Base-by-base conservation (phyloP, 148 eudicot species). In the Fagopyrum homotropicum region DNA sequence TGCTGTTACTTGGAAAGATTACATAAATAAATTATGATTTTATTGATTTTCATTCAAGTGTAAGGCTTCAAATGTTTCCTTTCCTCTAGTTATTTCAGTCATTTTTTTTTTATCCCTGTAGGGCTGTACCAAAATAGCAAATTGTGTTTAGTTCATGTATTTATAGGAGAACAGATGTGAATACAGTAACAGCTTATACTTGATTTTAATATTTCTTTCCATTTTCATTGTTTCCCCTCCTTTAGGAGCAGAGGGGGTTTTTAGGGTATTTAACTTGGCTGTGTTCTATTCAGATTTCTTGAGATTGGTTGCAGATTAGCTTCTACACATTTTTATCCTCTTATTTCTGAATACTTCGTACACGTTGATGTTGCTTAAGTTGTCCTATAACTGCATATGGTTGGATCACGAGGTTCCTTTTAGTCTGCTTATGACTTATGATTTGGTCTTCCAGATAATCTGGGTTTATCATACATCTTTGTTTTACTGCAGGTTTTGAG, bases 401-500 rank as follows among this genome's bases (percentile, higher is more conserved):
- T 10, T 61, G 44, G 43, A 61, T 55, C 43, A 22, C 30, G 4
- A 26, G 69, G 16, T 15, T 10, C 73, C 9, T 9, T 68, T 6
- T n/a, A 16, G 11, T 70, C 7, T 70, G 1, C 40, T 35, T 35
- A 35, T 35, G 40, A 35, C 40, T 35, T 70, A 45, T 70, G 29
- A 9, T 45, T 12, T 59, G 64, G 64, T 59, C 64, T 19, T 59
- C 30, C 11, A 40, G 30, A 66, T 40, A 35, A 66, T 66, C 46
- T 66, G 45, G 45, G 17, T 14, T 66, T 66, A 66, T 17, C 30
- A 5, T 11, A 44, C 72, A 44, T 77, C 26, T 56, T 6, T 64
- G 71, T 72, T 79, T 54, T 54, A 45, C 69, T 78, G 79, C 82
- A 95, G 99, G 90, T 92, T 54, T 85, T 89, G 89, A 92, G 86